Evolutionary conservation across 2,329 filamentous ascomycete species (phyloP).

Genomic region (Cordyceps fumosorosea): DNA sequence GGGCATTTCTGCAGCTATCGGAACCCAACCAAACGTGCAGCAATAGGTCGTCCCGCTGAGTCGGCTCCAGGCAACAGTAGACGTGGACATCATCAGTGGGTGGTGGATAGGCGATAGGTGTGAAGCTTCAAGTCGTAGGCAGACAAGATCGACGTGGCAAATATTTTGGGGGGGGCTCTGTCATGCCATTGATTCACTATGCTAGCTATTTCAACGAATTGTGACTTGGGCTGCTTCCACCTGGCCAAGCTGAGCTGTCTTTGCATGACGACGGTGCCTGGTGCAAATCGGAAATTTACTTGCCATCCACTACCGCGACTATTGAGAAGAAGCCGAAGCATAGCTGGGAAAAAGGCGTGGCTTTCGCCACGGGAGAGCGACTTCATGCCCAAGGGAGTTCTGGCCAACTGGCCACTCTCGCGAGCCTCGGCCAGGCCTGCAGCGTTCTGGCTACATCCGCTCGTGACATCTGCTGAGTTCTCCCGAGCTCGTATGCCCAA

Average conservation of each 20-base stretch:
- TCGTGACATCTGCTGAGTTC: neutral
- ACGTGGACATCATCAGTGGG: neutral
- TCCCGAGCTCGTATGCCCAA: neutral
- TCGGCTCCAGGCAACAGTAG: neutral
- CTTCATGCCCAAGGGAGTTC: neutral
- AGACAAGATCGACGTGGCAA: neutral
- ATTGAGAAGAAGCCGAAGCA: neutral
- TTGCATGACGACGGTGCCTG: neutral
- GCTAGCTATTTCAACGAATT: neutral
- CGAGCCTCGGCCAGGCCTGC: neutral
- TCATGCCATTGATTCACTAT: slow-evolving; percentile 4
- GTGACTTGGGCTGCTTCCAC: neutral
- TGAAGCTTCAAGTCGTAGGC: neutral
- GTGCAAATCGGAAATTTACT: neutral
- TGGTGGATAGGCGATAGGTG: neutral
- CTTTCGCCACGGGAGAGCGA: neutral
- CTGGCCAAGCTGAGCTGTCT: neutral
- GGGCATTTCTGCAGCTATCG: slow-evolving; percentile 8
- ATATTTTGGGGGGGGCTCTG: neutral
- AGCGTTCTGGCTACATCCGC: neutral
- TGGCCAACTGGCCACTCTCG: neutral
- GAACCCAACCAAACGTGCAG: neutral
- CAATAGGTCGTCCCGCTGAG: neutral
- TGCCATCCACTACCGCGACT: neutral
- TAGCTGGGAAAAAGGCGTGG: neutral